Conservation (phyloP, 106 monocot genomes). For the Acorus gramineus region DNA sequence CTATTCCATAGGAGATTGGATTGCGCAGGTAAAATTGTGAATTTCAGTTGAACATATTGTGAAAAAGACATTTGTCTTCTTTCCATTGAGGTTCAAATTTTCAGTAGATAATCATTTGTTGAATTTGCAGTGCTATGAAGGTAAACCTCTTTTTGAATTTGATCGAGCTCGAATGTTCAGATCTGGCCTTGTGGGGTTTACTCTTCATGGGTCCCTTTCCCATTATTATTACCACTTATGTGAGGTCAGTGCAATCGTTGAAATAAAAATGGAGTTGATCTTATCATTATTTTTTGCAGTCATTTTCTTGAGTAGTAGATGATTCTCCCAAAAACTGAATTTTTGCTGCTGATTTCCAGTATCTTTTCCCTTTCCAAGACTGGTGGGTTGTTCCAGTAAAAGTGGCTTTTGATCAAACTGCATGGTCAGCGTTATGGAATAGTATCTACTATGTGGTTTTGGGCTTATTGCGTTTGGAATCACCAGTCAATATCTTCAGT, state of each 20-base stretch:
- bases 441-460: conserved; percentile 73
- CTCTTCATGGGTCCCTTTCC: conserved; percentile 92
- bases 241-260: conserved; percentile 40
- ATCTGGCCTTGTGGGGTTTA: conserved; percentile 84
- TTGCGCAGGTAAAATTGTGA: conserved; percentile 64
- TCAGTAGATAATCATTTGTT: neutral
- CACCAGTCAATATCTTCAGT: conserved; percentile 45
- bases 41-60: neutral
- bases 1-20: conserved; percentile 94
- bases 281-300: too few relatives aligned
- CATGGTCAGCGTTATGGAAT: conserved; percentile 89
- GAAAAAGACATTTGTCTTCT: too few relatives aligned
- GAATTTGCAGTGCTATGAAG: conserved; percentile 77
- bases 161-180: conserved; percentile 82
- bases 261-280: too few relatives aligned
- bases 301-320: neutral
- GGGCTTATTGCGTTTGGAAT: conserved; percentile 75
- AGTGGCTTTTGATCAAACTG: conserved; percentile 80
- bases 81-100: too few relatives aligned
- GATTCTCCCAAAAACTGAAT: neutral
- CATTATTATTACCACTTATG: conserved; percentile 93
- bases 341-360: conserved; percentile 24
- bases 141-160: conserved; percentile 94
- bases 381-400: conserved; percentile 97
- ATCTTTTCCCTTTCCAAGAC: conserved; percentile 73